Base-by-base conservation (phyloP, 805 yeast genomes). In the Candida mattraensis region DNA sequence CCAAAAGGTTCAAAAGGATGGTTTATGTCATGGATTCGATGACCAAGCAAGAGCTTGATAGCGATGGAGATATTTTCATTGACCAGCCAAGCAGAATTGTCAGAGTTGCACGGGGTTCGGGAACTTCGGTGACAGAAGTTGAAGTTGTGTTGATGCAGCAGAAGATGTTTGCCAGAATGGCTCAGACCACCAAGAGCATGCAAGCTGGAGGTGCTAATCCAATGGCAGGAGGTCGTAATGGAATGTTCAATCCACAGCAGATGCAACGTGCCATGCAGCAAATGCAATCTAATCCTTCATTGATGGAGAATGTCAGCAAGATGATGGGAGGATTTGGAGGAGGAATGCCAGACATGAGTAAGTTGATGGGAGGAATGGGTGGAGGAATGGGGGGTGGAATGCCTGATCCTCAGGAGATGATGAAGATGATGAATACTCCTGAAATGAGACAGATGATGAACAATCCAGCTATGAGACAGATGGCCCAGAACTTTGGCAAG, bases 91-190 rank as follows among this genome's bases (percentile, higher is more conserved):
- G 81, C 29, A 76, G 99, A 60, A 78, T 91, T 33, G 76, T 88
- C 4, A 74, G 99, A 51, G 91, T 91, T 5, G 98, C 98, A 0
- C 74, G 86, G 47, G 99, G 99, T 7, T 81, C 96, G 3, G 99
- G 98, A 15, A 87, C 96, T 16, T 68, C 93, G 2, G 95, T 84
- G 0, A 77, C 87, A 5, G 98, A 91, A 48, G 96, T 91, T 18
- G 97, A 91, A 60, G 87, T 88, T 75, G 86, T 91, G 20, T 68
- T 91, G 44, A 72, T 80, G 66, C 98, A 93, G 64, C 95, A 86
- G 60, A 78, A 84, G 60, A 84, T 87, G 83, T 88, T 93, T 95
- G 87, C 95, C 0, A 72, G 80, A 35, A 86, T 91, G 93, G 96
- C 96, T 2, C 83, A 82, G 58, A 72, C 72, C 29, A 78, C 82